These are phyloP conservation scores for Singerocomus inundabilis DNA, from an alignment of 1,284 basidiomycete genomes.

Conservation along the genomic window DNA sequence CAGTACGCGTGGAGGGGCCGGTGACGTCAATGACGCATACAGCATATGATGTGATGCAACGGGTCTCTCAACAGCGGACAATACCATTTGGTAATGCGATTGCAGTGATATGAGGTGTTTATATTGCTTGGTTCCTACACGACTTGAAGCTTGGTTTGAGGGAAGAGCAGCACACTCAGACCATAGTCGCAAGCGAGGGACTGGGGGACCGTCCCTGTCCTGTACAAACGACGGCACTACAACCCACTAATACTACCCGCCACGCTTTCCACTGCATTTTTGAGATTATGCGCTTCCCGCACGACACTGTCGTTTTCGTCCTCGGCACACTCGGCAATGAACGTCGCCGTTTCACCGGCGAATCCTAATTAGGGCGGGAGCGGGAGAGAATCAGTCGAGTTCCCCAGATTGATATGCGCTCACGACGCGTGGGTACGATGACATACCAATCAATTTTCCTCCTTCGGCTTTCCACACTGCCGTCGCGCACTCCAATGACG, in stretches of 20 bases:
- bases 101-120: too few species aligned
- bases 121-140: too few species aligned
- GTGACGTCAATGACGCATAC: too few species aligned
- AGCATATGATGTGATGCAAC: too few species aligned
- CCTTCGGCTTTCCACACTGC: slow-evolving; percentile 81
- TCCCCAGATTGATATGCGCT: not conserved
- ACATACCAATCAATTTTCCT: slow-evolving; percentile 65
- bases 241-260: slow-evolving; percentile 63
- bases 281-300: slow-evolving; percentile 60
- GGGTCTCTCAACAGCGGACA: too few species aligned
- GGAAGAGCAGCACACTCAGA: too few species aligned
- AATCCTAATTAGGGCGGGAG: slow-evolving; percentile 46
- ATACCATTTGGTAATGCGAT: too few species aligned
- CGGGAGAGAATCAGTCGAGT: not conserved
- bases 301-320: slow-evolving; percentile 81
- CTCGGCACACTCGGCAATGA: slow-evolving; percentile 78
- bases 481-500: slow-evolving; percentile 69
- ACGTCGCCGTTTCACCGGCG: slow-evolving; percentile 76
- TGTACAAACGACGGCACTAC: slow-evolving; percentile 19
- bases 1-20: too few species aligned
- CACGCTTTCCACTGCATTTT: slow-evolving; percentile 64
- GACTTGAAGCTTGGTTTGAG: too few species aligned
- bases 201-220: too few species aligned
- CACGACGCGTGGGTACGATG: not conserved
- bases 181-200: too few species aligned